Evolutionary conservation across 805 yeast genomes (phyloP), one percentile per base, ranked within the genome.

Genomic region (Wickerhamiella dianesei): DNA sequence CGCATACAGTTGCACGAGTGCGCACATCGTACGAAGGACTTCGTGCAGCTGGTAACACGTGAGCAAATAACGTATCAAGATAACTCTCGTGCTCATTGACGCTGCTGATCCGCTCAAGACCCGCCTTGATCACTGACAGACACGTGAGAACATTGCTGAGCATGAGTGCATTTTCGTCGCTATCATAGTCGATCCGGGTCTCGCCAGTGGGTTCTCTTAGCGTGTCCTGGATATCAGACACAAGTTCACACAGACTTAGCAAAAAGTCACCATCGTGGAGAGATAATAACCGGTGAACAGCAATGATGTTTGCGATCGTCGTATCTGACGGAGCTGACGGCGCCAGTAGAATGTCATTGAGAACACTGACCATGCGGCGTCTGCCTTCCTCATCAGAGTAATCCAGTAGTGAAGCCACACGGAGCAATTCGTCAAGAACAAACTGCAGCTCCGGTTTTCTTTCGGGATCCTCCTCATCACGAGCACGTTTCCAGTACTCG

Each of bases 301-400:
- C 70, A 51, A 84, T 70, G 2, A 83, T 71, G 12, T 74, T 68
- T 14, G 41, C 44, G 18, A 54, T 51, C 12, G 43, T 36, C 73
- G 72, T 21, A 77, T 71, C 25, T 79, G 65, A 4, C 65, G 59
- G 48, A 76, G 85, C 1, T 76, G 63, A 21, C 82, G 66, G 80
- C 39, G 74, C 70, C 1, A 79, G 71, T 48, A 63, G 44, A 2
- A 62, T 55, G n/a, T 51, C 47, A 17, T 85, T 70, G 3, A 79
- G 63, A 1, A 76, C 70, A 25, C 69, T 72, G 37, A 82, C 64
- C 76, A 86, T 77, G 41, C 77, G 77, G 60, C 95, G 73, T 58
- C 96, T 75, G 18, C 96, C 96, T 42, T 82, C 74, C 62, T 88
- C 95, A 66, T 92, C 96, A 55, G 86, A 80, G 57, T 77, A 86